Evolutionary conservation across 805 yeast genomes (phyloP), one percentile per base, ranked within the genome.

Genomic region (Schizosaccharomyces cryophilus): DNA sequence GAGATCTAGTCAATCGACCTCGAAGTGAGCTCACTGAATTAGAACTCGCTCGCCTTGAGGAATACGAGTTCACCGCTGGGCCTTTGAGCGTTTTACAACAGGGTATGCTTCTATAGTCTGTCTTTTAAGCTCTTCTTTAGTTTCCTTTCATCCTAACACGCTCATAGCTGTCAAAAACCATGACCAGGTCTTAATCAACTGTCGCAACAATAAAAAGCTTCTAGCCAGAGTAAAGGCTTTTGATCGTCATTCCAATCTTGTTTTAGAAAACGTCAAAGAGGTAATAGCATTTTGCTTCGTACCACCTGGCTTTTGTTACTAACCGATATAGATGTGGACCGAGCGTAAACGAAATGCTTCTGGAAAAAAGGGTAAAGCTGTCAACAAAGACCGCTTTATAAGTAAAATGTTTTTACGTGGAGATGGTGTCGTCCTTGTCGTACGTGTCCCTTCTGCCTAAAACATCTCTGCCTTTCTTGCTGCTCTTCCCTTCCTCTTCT

Each of bases 181-280:
- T 60, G 78, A 85, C 1, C 87, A 87, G 30, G 87, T 93, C 4
- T 79, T 93, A 62, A 85, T 93, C 63, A 86, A 95, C 24, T 79
- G 95, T 63, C 78, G 99, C 68, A 93, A 93, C 70, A 89, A 90
- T 71, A 96, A 89, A 69, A 93, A 93, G 72, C 76, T 93, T 51
- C 78, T 93, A 38, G 95, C 89, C 54, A 59, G 86, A 65, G 93
- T 93, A 60, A 85, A 85, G 68, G 96, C 97, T 0, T 93, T 88
- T 71, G 99, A 93, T 70, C 82, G 95, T 69, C 99, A 93, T 72
- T 84, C 95, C 64, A 93, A 93, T 71, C 80, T 93, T 85, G 83
- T 93, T 9, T 74, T 93, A 63, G 95, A 87, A 68, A 87, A 88
- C 67, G 96, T 90, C 42, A 87, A 85, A 70, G 98, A 93, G 69